Evolutionary conservation across 2,329 filamentous ascomycete species (phyloP).

Genomic region (Fusarium sp.): DNA sequence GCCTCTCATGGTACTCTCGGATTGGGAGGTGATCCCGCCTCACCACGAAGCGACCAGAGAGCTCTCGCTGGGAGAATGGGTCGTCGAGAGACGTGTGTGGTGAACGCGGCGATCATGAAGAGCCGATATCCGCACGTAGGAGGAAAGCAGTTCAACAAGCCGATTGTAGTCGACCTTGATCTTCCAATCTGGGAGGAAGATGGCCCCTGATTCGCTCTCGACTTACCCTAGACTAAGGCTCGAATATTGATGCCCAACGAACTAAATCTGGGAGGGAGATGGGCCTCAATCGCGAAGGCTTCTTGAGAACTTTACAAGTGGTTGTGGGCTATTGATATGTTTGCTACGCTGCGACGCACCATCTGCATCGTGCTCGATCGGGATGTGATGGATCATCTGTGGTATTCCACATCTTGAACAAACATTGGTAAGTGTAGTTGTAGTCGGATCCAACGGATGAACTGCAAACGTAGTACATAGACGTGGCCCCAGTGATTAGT

Average conservation of each 20-base stretch:
- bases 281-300: slow-evolving; percentile 22
- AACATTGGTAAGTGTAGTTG: slow-evolving; percentile 13
- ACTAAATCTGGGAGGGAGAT: slow-evolving; percentile 12
- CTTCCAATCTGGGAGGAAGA: slow-evolving; percentile 67
- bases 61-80: slow-evolving; percentile 60
- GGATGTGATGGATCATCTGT: slow-evolving; percentile 8
- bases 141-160: slow-evolving; percentile 79
- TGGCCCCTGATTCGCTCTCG: slow-evolving; percentile 23
- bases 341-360: slow-evolving; percentile 23
- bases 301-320: slow-evolving; percentile 20
- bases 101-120: slow-evolving; percentile 84
- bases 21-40: slow-evolving; percentile 60
- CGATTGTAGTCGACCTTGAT: slow-evolving; percentile 87
- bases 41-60: slow-evolving; percentile 58
- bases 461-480: slow-evolving; percentile 23
- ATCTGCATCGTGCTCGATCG: slow-evolving; percentile 34
- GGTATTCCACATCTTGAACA: slow-evolving; percentile 22
- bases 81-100: slow-evolving; percentile 79
- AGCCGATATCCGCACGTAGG: slow-evolving; percentile 74
- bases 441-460: slow-evolving; percentile 20
- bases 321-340: slow-evolving; percentile 10
- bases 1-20: slow-evolving; percentile 46
- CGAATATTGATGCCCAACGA: slow-evolving; percentile 48
- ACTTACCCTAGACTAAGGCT: slow-evolving; percentile 38
- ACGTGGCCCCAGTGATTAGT: slow-evolving; percentile 34